Evolutionary conservation across 2,329 filamentous ascomycete species (phyloP).

Genomic region (Colletotrichum sp.): DNA sequence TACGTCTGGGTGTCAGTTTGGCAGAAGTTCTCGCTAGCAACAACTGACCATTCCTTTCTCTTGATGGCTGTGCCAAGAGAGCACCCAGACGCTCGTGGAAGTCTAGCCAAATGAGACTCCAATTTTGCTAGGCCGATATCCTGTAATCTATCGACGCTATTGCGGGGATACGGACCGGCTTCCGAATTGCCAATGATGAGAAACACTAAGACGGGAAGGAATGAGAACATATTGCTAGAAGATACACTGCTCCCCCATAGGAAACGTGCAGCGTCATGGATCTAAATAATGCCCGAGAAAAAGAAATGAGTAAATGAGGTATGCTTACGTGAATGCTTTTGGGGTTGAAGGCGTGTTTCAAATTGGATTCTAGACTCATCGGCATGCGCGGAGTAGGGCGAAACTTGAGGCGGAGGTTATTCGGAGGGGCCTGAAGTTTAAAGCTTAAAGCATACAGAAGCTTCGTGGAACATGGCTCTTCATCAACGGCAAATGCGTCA

Average conservation of each 20-base stretch:
- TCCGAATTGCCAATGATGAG: not conserved
- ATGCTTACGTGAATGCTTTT: not conserved
- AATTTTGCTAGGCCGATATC: not conserved
- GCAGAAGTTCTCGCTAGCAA: not conserved
- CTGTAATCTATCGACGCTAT: not conserved
- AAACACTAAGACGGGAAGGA: not conserved
- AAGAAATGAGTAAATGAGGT: not conserved
- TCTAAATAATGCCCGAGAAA: accelerated
- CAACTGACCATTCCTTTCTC: not conserved
- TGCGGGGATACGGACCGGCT: not conserved
- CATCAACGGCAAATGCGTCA: not conserved
- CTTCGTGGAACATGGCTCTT: not conserved
- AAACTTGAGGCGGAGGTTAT: not conserved
- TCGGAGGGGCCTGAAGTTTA: not conserved
- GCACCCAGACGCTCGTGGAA: not conserved
- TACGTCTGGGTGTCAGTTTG: not conserved
- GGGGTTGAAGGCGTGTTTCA: not conserved
- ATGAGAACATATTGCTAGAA: not conserved
- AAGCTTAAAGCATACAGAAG: not conserved
- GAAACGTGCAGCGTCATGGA: not conserved
- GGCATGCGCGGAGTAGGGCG: not conserved
- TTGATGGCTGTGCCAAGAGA: not conserved
- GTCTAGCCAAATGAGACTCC: not conserved
- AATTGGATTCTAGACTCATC: not conserved
- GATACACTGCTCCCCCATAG: accelerated